A percentile compares a stretch with the other conserved stretches of the same genome.
Conservation (phyloP, 2,329 filamentous ascomycete genomes). For the Epichloe bromicola region DNA sequence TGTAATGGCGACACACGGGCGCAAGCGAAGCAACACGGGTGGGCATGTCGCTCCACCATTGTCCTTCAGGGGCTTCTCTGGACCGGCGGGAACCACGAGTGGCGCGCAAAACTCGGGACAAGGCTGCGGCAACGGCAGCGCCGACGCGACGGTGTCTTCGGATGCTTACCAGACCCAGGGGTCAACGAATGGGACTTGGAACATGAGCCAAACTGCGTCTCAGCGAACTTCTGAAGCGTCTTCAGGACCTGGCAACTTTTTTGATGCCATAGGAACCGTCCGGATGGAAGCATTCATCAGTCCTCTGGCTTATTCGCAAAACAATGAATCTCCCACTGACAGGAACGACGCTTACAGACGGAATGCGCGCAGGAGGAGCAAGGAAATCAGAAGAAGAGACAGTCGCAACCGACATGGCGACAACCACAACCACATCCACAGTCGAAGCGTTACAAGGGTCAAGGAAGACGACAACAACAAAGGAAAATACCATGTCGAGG, state of each 20-base stretch:
- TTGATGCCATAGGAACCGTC: slow-evolving; percentile 79
- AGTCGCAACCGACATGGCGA: slow-evolving; percentile 43
- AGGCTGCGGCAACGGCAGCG: slow-evolving; percentile 45
- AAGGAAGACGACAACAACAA: slow-evolving; percentile 37
- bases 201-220: slow-evolving; percentile 31
- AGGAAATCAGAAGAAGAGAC: slow-evolving; percentile 37
- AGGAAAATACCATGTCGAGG: slow-evolving; percentile 32
- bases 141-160: slow-evolving; percentile 45
- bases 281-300: slow-evolving; percentile 95
- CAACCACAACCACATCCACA: slow-evolving; percentile 27
- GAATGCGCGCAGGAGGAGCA: slow-evolving; percentile 37
- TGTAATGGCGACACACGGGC: slow-evolving; percentile 44
- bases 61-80: slow-evolving; percentile 68
- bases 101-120: slow-evolving; percentile 36
- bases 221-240: slow-evolving; percentile 44
- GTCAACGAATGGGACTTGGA: slow-evolving; percentile 32
- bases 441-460: slow-evolving; percentile 7
- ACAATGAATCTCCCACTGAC: slow-evolving; percentile 35
- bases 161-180: slow-evolving; percentile 46
- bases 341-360: slow-evolving; percentile 33
- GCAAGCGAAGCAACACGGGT: slow-evolving; percentile 83
- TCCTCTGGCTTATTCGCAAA: slow-evolving; percentile 38
- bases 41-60: slow-evolving; percentile 57
- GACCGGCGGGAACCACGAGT: slow-evolving; percentile 26
- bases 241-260: slow-evolving; percentile 49